These are phyloP conservation scores for Alternaria incomplexa DNA, from an alignment of 2,329 filamentous ascomycete genomes.

Conservation along the genomic window DNA sequence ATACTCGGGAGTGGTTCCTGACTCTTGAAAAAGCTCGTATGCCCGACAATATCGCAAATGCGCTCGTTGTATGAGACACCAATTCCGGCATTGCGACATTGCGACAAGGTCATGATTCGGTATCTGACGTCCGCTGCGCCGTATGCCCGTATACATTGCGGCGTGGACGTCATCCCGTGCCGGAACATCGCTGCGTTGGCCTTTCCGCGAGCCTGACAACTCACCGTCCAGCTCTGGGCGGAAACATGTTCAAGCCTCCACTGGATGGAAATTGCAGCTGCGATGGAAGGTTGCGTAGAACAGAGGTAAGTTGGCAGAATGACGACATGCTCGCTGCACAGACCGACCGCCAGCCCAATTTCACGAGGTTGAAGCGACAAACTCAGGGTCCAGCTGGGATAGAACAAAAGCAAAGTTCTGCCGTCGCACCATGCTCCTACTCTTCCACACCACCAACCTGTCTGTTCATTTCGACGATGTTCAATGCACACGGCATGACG, in stretches of 20 bases:
- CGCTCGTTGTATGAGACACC: background rate
- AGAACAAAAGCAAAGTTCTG: slow-evolving; percentile 16
- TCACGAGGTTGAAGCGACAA: slow-evolving; percentile 5
- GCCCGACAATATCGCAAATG: slow-evolving; percentile 6
- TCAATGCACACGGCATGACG: background rate
- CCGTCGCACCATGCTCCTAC: slow-evolving; percentile 23
- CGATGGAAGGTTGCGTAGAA: background rate
- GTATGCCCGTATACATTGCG: background rate
- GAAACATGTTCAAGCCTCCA: background rate
- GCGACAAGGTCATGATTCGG: slow-evolving; percentile 6
- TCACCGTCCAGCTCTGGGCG: slow-evolving; percentile 22
- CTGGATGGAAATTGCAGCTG: slow-evolving; percentile 13
- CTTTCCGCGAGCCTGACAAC: slow-evolving; percentile 29
- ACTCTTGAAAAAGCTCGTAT: slow-evolving; percentile 26
- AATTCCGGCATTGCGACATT: background rate
- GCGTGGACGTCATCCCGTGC: slow-evolving; percentile 20
- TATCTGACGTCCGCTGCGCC: background rate
- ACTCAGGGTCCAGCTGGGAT: slow-evolving; percentile 16
- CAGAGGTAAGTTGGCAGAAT: slow-evolving; percentile 11
- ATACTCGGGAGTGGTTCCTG: slow-evolving; percentile 35
- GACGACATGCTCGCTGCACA: slow-evolving; percentile 31
- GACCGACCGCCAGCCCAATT: slow-evolving; percentile 7
- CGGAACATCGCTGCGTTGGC: slow-evolving; percentile 25
- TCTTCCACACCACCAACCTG: background rate
- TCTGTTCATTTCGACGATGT: slow-evolving; percentile 2